Evolutionary conservation across 2,329 filamentous ascomycete species (phyloP), one percentile per base, ranked within the genome.

Genomic region (Phoma herbarum): DNA sequence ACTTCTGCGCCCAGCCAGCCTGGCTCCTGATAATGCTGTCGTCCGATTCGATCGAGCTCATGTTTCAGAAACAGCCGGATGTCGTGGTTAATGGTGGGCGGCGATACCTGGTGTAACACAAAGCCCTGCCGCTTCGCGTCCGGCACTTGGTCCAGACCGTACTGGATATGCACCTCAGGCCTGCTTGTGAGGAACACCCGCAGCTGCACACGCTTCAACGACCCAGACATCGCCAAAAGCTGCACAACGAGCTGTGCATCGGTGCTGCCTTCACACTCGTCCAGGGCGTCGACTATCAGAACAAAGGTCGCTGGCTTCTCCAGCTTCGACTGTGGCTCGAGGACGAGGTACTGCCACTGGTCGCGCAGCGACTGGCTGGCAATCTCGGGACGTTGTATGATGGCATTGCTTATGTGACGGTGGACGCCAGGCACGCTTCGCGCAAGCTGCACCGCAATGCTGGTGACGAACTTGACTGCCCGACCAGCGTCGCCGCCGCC

Each of bases 261-360:
- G 44, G 47, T 42, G 12, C 66, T 59, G 20, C 45, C 11, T 3
- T 73, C 67, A 49, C 71, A 76, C 49, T 76, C 72, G 43, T 76
- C 71, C 3, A 76, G 63, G 3, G 74, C 73, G 52, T 76, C 60
- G 16, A 67, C 53, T 2, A 67, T 57, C 8, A 67, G 64, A 48
- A 35, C 28, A 25, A 25, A 23, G 51, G 22, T 37, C 35, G 29
- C 22, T 26, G 33, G 45, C 29, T 31, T 35, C 44, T 6, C 39
- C 12, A 61, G n/a, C 12, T 35, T 26, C 12, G 45, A 33, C 11
- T 60, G 53, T 23, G 57, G 60, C 37, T 59, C 26, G 23, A 64
- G n/a, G 23, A 65, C 55, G 11, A 62, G 39, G 39, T 57, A 45
- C 31, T 62, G 42, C 23, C 56, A 62, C 48, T 62, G 55, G n/a